These are phyloP conservation scores for Xylaria palmicola DNA, from an alignment of 495 filamentous ascomycete genomes.

Conservation along the genomic window DNA sequence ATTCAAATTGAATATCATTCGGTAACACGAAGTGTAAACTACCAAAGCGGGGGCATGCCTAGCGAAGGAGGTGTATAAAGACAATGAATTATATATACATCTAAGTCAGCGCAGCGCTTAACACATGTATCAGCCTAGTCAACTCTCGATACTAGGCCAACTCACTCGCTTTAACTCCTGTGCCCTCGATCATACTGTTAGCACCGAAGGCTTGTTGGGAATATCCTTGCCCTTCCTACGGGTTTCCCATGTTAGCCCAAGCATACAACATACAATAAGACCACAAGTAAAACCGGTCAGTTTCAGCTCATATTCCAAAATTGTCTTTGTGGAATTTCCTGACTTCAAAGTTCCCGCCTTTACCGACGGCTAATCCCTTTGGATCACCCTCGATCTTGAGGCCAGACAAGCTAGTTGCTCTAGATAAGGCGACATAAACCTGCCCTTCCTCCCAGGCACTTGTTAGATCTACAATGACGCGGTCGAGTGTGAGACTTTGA, in stretches of 20 bases:
- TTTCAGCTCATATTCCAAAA: slow-evolving; percentile 18
- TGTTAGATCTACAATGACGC: slow-evolving; percentile 85
- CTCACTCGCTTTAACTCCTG: neutral
- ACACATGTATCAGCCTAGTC: neutral
- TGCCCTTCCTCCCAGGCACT: slow-evolving; percentile 89
- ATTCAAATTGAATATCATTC: neutral
- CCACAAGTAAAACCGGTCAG: neutral
- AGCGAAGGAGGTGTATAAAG: neutral
- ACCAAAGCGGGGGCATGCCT: neutral
- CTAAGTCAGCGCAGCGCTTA: neutral
- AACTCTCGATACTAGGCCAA: neutral
- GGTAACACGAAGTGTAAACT: neutral
- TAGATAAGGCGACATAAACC: slow-evolving; percentile 73
- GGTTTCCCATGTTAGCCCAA: neutral
- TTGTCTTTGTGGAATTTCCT: slow-evolving; percentile 25
- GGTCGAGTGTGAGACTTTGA: slow-evolving; percentile 88
- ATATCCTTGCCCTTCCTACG: neutral
- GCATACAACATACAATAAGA: neutral
- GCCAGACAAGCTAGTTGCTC: slow-evolving; percentile 78
- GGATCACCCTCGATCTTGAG: slow-evolving; percentile 47
- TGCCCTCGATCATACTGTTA: neutral
- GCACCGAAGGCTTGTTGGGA: neutral
- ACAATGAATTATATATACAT: neutral
- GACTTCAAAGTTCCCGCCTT: slow-evolving; percentile 30
- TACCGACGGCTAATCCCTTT: slow-evolving; percentile 22